Conservation (phyloP, 495 filamentous ascomycete species). For the Lepraria neglecta region DNA sequence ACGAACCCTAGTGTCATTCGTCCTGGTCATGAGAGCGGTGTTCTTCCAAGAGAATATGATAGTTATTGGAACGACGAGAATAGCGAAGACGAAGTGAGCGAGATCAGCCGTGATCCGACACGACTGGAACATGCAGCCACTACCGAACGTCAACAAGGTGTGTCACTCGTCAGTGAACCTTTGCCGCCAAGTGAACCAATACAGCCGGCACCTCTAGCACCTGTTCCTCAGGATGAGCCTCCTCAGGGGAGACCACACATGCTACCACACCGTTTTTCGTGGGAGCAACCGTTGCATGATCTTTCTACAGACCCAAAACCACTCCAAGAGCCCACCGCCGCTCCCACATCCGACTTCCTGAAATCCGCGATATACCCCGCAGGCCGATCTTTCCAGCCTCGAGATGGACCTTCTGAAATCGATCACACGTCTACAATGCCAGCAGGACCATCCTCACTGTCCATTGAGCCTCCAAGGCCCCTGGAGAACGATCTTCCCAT, state of each 20-base stretch:
- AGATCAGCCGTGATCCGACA: conserved; percentile 3
- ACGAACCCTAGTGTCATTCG: conserved; percentile 15
- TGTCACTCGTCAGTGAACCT: conserved; percentile 42
- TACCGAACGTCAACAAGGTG: neutral
- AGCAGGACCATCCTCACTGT: neutral
- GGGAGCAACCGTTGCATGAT: conserved; percentile 42
- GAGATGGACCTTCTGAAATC: neutral
- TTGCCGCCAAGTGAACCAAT: conserved; percentile 32
- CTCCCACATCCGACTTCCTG: conserved; percentile 14
- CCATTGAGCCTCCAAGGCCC: neutral
- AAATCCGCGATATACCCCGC: conserved; percentile 19
- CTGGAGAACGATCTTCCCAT: neutral
- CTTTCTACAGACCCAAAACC: conserved; percentile 4
- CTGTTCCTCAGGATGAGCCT: conserved; percentile 18
- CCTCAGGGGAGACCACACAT: conserved; percentile 21
- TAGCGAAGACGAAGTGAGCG: conserved; percentile 22
- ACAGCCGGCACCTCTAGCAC: conserved; percentile 13
- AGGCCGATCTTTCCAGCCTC: conserved; percentile 10
- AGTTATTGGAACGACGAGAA: conserved; percentile 49
- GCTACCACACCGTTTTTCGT: conserved; percentile 45
- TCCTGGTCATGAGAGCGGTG: conserved; percentile 39
- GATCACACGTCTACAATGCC: neutral
- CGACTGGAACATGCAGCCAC: conserved; percentile 8
- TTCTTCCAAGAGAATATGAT: conserved; percentile 54
- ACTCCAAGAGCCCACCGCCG: neutral